Conservation (phyloP, 164 flowering plant species). For the Vitis amurensis region DNA sequence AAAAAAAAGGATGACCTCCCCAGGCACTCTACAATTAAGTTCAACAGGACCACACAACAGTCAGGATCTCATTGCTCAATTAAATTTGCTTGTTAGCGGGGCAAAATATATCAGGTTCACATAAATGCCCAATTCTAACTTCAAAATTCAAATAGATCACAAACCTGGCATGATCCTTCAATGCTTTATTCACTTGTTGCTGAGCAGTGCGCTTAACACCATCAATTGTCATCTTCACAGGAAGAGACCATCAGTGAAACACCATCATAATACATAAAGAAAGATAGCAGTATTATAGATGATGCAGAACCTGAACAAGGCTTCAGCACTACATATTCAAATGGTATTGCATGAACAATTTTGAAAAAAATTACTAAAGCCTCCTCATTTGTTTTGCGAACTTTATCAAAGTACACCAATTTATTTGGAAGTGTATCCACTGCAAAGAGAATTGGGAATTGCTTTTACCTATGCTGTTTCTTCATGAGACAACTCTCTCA, state of each 20-base stretch:
- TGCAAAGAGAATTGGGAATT: background rate
- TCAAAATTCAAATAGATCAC: background rate
- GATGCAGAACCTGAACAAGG: too few species aligned
- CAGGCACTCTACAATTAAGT: too few species aligned
- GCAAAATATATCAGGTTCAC: background rate
- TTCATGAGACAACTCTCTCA: too few species aligned
- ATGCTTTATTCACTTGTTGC: conserved; percentile 79
- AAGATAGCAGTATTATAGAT: too few species aligned
- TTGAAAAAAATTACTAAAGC: background rate
- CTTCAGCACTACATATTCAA: too few species aligned
- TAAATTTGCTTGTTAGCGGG: background rate
- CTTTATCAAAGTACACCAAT: background rate
- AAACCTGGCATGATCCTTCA: conserved; percentile 86
- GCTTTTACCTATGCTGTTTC: too few species aligned
- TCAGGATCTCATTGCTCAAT: background rate
- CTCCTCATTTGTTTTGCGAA: background rate
- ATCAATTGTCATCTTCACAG: conserved; percentile 81
- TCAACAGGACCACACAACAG: background rate
- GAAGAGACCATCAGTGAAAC: conserved; percentile 5
- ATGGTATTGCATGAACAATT: too few species aligned
- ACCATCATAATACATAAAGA: background rate
- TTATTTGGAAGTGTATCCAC: background rate
- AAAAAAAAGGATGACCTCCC: too few species aligned
- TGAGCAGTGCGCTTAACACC: conserved; percentile 94
- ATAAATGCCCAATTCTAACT: background rate